These are phyloP conservation scores for Boletus sp. DNA, from an alignment of 768 basidiomycete genomes.

Conservation along the genomic window DNA sequence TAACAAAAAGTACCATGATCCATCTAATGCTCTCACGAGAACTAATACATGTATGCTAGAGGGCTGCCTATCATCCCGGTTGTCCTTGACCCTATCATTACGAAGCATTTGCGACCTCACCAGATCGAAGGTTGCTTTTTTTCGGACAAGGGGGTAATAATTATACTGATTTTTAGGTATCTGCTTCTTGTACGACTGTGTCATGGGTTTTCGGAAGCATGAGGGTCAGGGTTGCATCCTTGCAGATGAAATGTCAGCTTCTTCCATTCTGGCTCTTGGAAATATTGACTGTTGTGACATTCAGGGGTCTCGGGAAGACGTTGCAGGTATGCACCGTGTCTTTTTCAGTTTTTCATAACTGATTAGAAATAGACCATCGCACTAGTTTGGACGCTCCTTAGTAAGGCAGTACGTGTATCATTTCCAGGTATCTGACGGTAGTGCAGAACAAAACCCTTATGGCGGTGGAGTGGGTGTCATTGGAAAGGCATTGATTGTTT, in stretches of 20 bases:
- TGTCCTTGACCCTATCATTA: constrained; percentile 86
- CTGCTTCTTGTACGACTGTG: constrained; percentile 91
- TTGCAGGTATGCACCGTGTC: constrained; percentile 51
- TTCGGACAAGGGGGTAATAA: neutral
- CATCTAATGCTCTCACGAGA: constrained; percentile 3
- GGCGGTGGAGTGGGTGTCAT: constrained; percentile 50
- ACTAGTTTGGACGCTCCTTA: constrained; percentile 90
- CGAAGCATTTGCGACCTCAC: constrained; percentile 76
- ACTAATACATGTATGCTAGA: constrained; percentile 37
- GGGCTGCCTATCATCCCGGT: constrained; percentile 69
- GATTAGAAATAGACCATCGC: constrained; percentile 61
- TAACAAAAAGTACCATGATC: constrained; percentile 60
- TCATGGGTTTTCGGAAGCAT: constrained; percentile 90
- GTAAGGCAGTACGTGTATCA: constrained; percentile 44
- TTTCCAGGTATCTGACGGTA: neutral
- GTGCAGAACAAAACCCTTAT: constrained; percentile 81
- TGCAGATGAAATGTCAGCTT: constrained; percentile 87
- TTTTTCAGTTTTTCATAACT: constrained; percentile 1
- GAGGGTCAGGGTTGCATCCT: constrained; percentile 94
- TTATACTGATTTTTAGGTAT: constrained; percentile 47
- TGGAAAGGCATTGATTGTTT: constrained; percentile 87
- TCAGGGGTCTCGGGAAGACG: constrained; percentile 97
- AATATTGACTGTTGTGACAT: constrained; percentile 11
- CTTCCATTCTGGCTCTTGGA: neutral
- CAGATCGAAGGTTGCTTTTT: constrained; percentile 73